A percentile compares a stretch with the other conserved stretches of the same genome.
Conservation (phyloP, 2,329 filamentous ascomycete genomes). For the Tolypocladium amazonense region DNA sequence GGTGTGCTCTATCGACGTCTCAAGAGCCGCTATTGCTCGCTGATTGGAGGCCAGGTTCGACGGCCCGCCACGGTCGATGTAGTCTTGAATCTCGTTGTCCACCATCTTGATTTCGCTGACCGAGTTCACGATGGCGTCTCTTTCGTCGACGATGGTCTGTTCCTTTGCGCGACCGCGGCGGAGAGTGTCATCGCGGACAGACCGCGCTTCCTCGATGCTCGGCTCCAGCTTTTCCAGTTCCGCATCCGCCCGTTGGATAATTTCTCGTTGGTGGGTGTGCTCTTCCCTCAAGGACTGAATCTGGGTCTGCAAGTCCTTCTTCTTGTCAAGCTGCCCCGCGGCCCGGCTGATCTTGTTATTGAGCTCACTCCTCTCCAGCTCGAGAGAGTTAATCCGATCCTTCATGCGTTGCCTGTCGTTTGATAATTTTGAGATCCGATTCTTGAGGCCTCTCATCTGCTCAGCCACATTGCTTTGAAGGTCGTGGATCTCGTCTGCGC, state of each 20-base stretch:
- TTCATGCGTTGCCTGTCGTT: constrained; percentile 62
- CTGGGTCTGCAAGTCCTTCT: constrained; percentile 56
- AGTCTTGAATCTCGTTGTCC: constrained; percentile 68
- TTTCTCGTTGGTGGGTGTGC: constrained; percentile 56
- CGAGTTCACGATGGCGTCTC: constrained; percentile 61
- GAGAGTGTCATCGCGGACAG: constrained; percentile 66
- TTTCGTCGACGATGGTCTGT: constrained; percentile 58
- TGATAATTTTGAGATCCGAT: constrained; percentile 53
- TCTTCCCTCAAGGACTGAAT: constrained; percentile 64
- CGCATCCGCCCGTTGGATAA: constrained; percentile 57
- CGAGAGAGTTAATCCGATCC: constrained; percentile 56
- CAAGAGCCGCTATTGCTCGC: constrained; percentile 56
- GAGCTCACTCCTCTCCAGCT: constrained; percentile 68
- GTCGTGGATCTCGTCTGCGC: constrained; percentile 75
- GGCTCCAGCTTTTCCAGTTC: constrained; percentile 68
- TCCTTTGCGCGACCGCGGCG: constrained; percentile 63
- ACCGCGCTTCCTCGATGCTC: constrained; percentile 63
- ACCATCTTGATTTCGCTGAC: constrained; percentile 67
- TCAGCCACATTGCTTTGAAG: constrained; percentile 58
- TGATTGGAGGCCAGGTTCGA: constrained; percentile 59
- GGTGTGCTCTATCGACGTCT: constrained; percentile 52
- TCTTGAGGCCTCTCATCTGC: constrained; percentile 54
- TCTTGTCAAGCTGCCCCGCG: constrained; percentile 70
- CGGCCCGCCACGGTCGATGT: constrained; percentile 65
- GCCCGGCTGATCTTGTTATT: constrained; percentile 62